phyloP scores from a whole-genome alignment of 805 yeast genomes.

The Hanseniaspora taiwanica region DNA sequence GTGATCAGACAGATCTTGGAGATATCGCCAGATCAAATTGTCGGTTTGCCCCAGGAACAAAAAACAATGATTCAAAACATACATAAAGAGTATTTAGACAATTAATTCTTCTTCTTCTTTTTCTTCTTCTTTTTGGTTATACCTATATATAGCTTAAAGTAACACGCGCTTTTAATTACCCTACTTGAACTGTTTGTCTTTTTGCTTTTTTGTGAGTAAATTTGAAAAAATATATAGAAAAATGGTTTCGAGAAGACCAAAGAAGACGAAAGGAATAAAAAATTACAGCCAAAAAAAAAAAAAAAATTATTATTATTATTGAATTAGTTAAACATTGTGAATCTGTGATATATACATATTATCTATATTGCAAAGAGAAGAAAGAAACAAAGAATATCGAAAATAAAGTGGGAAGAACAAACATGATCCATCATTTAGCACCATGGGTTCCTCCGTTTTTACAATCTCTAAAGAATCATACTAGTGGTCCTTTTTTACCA shows the following conservation, averaged over 20 bases:
- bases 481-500: conserved; percentile 36
- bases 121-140: too few species aligned
- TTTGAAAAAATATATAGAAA: background rate
- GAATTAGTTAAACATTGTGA: too few species aligned
- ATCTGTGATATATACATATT: too few species aligned
- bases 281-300: too few species aligned
- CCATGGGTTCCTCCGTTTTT: conserved; percentile 66
- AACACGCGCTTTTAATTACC: too few species aligned
- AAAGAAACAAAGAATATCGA: background rate
- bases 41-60: conserved; percentile 32
- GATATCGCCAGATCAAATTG: conserved; percentile 31
- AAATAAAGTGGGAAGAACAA: background rate
- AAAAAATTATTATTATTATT: too few species aligned
- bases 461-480: conserved; percentile 37
- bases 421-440: conserved; percentile 36
- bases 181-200: too few species aligned
- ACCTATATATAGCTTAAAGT: too few species aligned
- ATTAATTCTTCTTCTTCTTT: background rate
- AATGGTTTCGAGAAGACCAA: background rate
- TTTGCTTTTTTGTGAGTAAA: background rate
- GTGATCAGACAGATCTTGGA: conserved; percentile 37
- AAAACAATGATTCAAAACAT: conserved; percentile 40
- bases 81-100: conserved; percentile 37
- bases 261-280: too few species aligned
- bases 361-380: too few species aligned